A percentile compares a stretch with the other conserved stretches of the same genome.
Evolutionary conservation across 2,329 filamentous ascomycete species (phyloP).

Genomic region (Tolypocladium paradoxum): DNA sequence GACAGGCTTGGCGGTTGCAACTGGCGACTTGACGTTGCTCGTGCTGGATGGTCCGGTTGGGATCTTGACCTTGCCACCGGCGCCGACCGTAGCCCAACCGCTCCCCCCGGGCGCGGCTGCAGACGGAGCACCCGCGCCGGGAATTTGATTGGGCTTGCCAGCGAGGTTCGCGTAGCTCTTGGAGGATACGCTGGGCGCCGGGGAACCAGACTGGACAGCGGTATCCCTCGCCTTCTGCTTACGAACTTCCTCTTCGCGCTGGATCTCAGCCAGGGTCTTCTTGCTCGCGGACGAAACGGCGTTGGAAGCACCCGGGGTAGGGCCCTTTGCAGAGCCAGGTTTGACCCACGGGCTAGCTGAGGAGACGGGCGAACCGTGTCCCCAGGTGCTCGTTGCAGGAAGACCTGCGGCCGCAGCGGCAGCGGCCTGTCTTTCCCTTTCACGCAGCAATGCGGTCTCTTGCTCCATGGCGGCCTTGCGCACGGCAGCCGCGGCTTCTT

Average conservation of each 20-base stretch:
- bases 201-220: constrained; percentile 35
- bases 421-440: constrained; percentile 41
- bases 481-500: constrained; percentile 67
- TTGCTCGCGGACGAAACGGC: constrained; percentile 37
- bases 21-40: constrained; percentile 27
- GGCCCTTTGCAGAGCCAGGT: constrained; percentile 37
- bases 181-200: constrained; percentile 35
- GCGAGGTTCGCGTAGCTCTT: constrained; percentile 96
- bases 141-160: constrained; percentile 49
- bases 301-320: constrained; percentile 12
- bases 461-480: constrained; percentile 72
- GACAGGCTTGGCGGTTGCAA: constrained; percentile 40
- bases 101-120: constrained; percentile 26
- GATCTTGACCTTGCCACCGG: constrained; percentile 80
- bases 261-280: constrained; percentile 92
- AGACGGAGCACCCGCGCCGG: constrained; percentile 19
- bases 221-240: constrained; percentile 62
- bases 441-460: constrained; percentile 51
- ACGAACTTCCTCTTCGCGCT: constrained; percentile 75
- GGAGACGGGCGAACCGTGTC: constrained; percentile 61
- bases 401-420: constrained; percentile 63
- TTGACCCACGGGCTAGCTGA: constrained; percentile 60
- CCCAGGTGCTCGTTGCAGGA: constrained; percentile 84
- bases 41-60: constrained; percentile 48
- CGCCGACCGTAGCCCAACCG: constrained; percentile 92